Base-by-base conservation (phyloP, 345 rosid species). In the Triadica sebifera region DNA sequence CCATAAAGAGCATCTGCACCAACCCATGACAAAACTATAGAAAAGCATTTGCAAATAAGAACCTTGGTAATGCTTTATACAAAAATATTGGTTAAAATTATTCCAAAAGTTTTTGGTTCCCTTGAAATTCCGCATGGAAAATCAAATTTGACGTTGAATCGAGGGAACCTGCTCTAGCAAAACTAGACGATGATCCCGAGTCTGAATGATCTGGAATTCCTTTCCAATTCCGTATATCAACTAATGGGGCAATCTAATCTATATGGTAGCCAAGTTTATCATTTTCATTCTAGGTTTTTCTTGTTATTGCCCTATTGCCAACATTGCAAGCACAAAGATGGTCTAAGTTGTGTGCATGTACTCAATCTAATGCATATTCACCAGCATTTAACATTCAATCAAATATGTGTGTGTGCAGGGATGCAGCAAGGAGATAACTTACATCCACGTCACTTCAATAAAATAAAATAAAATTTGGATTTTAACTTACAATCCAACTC, bases 401-500 rank as follows among this genome's bases (percentile, higher is more conserved):
- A 12, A 29, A 29, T 29, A 16, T 24, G 24, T 15, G 17, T 0
- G 7, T 13, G 38, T 46, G 70, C 19, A 17, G 25, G 39, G 38
- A 10, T 12, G 56, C 56, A 49, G 38, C 2, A 15, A 24, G 39
- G 10, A 13, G 69, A 10, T 34, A 47, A 25, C 5, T 51, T 5
- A 15, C 0, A 4, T 24, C 16, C 16, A 11, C 38, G 17, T 16
- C 5, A 51, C 56, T 12, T 24, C 16, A 59, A 1, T 19, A 4
- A 56, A 37, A 12, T 8, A 11, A 68, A 8, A 37, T 20, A 12
- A 49, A 12, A 72, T 24, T 24, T 15, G 45, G 55, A 50, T 58
- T 53, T 24, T 0, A 59, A 78, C 89, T 78, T 80, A 88, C 91
- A 83, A 56, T 73, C 93, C 93, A 24, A 87, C 67, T 16, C 89